These are phyloP conservation scores for Gamsiella multidivaricata DNA, from an alignment of 192 early-diverging fungal genomes.

Conservation along the genomic window DNA sequence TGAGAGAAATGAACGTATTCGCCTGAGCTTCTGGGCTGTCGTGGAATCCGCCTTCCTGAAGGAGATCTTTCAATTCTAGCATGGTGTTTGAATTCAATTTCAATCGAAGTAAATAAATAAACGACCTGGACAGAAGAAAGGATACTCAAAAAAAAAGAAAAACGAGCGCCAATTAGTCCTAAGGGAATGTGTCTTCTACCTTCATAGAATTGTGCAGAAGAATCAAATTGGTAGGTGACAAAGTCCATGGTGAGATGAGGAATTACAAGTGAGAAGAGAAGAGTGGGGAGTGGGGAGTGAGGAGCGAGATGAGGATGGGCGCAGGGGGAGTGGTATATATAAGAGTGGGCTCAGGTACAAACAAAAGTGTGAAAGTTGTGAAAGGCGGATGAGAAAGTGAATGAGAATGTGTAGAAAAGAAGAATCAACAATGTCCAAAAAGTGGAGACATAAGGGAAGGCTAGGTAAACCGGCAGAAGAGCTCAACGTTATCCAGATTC, in stretches of 20 bases:
- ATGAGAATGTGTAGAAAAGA: too few relatives aligned
- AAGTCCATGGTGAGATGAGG: slow-evolving; percentile 30
- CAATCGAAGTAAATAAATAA: not conserved
- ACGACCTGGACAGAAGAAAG: not conserved
- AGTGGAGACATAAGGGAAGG: too few relatives aligned
- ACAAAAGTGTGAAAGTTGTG: too few relatives aligned
- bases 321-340: too few relatives aligned
- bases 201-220: slow-evolving; percentile 36
- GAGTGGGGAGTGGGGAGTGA: slow-evolving; percentile 2
- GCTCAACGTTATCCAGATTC: too few relatives aligned
- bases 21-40: slow-evolving; percentile 44
- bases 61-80: slow-evolving; percentile 36
- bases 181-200: too few relatives aligned
- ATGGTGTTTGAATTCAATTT: too few relatives aligned
- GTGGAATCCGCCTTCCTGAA: slow-evolving; percentile 52
- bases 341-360: too few relatives aligned
- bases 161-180: too few relatives aligned
- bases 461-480: too few relatives aligned
- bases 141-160: not conserved
- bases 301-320: not conserved
- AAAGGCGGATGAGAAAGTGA: not conserved
- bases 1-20: slow-evolving; percentile 39
- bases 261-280: not conserved
- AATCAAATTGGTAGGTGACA: slow-evolving; percentile 50
- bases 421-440: too few relatives aligned